Percentiles rank a stretch among this genome's conserved stretches.
Evolutionary conservation across 2,329 filamentous ascomycete genomes (phyloP).

Genomic region (Epichloe aotearoae): DNA sequence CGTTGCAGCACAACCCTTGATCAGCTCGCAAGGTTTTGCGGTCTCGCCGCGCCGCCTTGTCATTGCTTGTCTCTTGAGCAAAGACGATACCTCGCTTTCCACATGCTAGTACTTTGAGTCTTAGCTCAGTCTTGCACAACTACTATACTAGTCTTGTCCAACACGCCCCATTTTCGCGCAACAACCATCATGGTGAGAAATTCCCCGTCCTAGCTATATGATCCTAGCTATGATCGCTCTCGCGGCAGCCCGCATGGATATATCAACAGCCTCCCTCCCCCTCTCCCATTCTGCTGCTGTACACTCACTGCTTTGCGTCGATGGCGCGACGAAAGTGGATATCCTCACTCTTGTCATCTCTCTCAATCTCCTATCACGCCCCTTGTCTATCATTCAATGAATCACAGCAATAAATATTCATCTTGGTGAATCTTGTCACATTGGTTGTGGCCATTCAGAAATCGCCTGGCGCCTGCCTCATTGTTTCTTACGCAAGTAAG

Average conservation of each 20-base stretch:
- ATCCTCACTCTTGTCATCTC: slow-evolving; percentile 10
- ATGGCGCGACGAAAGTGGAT: slow-evolving; percentile 6
- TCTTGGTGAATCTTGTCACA: not conserved
- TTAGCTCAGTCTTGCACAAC: slow-evolving; percentile 19
- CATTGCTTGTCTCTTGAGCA: slow-evolving; percentile 20
- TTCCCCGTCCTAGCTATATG: slow-evolving; percentile 17
- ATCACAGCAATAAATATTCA: not conserved
- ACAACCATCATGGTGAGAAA: slow-evolving; percentile 36
- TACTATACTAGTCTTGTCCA: slow-evolving; percentile 15
- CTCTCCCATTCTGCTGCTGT: slow-evolving; percentile 12
- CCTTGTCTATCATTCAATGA: not conserved
- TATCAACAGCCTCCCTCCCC: slow-evolving; percentile 25
- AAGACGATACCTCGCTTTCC: slow-evolving; percentile 22
- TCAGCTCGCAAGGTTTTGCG: slow-evolving; percentile 6
- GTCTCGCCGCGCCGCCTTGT: slow-evolving; percentile 13
- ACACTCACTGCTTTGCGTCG: not conserved
- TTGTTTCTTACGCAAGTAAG: not conserved
- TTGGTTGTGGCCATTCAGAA: not conserved
- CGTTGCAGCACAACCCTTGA: slow-evolving; percentile 9
- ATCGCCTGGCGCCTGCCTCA: not conserved
- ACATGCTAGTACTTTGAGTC: slow-evolving; percentile 24
- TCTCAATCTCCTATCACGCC: not conserved
- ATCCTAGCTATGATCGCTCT: slow-evolving; percentile 17
- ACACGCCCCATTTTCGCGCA: slow-evolving; percentile 24
- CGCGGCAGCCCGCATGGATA: slow-evolving; percentile 32